These are phyloP conservation scores for Dendrocalamus latiflorus DNA, from an alignment of 202 grass and related monocot genomes.

Conservation along the genomic window DNA sequence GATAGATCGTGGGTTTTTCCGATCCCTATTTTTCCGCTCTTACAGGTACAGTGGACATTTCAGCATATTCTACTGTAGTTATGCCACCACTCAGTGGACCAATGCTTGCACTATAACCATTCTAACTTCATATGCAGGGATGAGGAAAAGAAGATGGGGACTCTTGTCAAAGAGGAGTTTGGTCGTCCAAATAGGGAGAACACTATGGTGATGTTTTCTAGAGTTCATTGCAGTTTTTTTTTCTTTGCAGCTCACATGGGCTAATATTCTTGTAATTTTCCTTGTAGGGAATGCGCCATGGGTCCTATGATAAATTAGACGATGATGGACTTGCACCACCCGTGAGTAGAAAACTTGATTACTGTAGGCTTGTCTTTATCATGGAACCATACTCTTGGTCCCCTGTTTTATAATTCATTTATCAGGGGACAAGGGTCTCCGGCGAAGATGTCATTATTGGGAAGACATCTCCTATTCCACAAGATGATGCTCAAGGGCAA, in stretches of 20 bases:
- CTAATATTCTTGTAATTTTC: slow-evolving; percentile 16
- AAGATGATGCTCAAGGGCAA: slow-evolving; percentile 95
- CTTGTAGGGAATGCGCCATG: slow-evolving; percentile 88
- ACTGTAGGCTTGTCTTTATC: background rate
- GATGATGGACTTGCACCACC: slow-evolving; percentile 99
- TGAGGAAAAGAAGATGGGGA: slow-evolving; percentile 99
- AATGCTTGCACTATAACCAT: slow-evolving; percentile 14
- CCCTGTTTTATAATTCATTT: slow-evolving; percentile 19
- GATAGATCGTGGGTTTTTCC: slow-evolving; percentile 95
- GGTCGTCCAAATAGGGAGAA: slow-evolving; percentile 94
- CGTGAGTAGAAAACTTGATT: slow-evolving; percentile 44
- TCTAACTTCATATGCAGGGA: slow-evolving; percentile 47
- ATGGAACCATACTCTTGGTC: background rate
- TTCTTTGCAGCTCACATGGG: background rate
- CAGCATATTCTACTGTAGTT: slow-evolving; percentile 2
- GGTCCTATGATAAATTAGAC: slow-evolving; percentile 96
- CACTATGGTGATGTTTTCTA: slow-evolving; percentile 67
- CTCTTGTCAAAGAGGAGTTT: slow-evolving; percentile 96
- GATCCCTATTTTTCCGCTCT: slow-evolving; percentile 97
- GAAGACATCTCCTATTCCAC: slow-evolving; percentile 92
- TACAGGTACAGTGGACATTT: slow-evolving; percentile 58
- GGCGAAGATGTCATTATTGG: slow-evolving; percentile 99
- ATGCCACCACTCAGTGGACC: background rate
- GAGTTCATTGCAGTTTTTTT: slow-evolving; percentile 17
- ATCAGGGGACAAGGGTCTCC: slow-evolving; percentile 92